Percentiles rank a stretch among this genome's conserved stretches.
Conservation (phyloP, 306 rosid species). For the Astragalus membranaceus region DNA sequence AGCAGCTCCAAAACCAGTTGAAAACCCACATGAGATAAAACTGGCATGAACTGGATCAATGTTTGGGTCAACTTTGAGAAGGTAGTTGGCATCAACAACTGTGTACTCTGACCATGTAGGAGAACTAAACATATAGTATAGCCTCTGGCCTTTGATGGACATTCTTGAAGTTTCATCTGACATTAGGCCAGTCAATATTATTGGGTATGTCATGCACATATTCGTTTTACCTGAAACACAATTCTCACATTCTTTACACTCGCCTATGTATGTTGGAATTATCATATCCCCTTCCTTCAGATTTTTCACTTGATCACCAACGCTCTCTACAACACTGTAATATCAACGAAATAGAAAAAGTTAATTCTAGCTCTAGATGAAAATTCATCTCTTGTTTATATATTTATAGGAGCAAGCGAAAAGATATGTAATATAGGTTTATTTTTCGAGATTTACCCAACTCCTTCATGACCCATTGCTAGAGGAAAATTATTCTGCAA, state of each 20-base stretch:
- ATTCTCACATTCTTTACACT: slow-evolving; percentile 25
- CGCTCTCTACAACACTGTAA: slow-evolving; percentile 21
- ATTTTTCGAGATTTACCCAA: slow-evolving; percentile 31
- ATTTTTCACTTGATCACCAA: slow-evolving; percentile 21
- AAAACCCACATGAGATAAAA: slow-evolving; percentile 34
- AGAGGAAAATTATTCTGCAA: slow-evolving; percentile 40
- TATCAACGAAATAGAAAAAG: neutral
- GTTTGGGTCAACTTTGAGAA: slow-evolving; percentile 19
- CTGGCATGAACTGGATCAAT: slow-evolving; percentile 24
- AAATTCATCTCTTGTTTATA: too few relatives aligned
- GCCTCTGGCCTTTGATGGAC: slow-evolving; percentile 1
- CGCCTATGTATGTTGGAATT: slow-evolving; percentile 28
- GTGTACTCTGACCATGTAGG: slow-evolving; percentile 30
- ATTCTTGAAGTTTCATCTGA: slow-evolving; percentile 27
- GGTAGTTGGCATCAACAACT: slow-evolving; percentile 17
- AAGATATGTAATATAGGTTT: neutral
- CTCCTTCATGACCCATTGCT: slow-evolving; percentile 58
- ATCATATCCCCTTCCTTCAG: slow-evolving; percentile 22
- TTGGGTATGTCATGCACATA: slow-evolving; percentile 9
- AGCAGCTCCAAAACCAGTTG: slow-evolving; percentile 32
- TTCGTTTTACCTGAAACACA: slow-evolving; percentile 26
- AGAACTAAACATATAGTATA: slow-evolving; percentile 16
- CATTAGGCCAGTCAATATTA: slow-evolving; percentile 15
- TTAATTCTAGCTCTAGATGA: neutral
- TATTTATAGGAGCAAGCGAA: neutral